Base-by-base conservation (phyloP, 805 yeast genomes). In the Wickerhamiella kazuoi region DNA sequence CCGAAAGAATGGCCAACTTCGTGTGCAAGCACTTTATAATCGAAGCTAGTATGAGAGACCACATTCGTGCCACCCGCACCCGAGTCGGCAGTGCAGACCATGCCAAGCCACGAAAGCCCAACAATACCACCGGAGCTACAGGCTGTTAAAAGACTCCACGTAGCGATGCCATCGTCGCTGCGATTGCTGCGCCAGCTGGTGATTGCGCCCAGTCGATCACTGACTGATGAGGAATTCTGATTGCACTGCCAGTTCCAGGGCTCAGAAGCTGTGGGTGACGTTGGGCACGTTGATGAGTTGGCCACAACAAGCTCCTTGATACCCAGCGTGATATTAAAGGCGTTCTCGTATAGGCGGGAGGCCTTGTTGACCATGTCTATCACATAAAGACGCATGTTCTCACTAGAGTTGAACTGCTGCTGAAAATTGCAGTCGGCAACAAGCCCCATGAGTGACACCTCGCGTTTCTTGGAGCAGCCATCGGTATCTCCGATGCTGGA, bases 1-100 rank as follows among this genome's bases (percentile, higher is more conserved):
- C 65, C 65, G 42, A 60, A 61, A 2, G 55, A 48, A 35, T 61
- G 65, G 17, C 64, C 65, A 8, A 57, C 37, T 37, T 61, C 65
- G 41, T 61, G 65, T 1, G 65, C 64, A 13, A 56, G 41, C 11
- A 60, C 61, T 14, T 50, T 44, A 56, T 61, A 57, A 40, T 60
- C 63, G 2, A 50, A 44, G 9, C 47, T 24, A 0, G 60, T 52
- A 30, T 53, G 51, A 14, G 55, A 47, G 2, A 61, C 47, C n/a
- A 60, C 61, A 32, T 53, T 58, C 6, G 57, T 46, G 14, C 60
- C 63, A 14, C 55, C 50, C 13, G 48, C 45, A 13, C 40, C 41
- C 43, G 63, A 59, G 2, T 51, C 54, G 13, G 49, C 44, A 13
- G 40, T 42, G 44, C 64, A 60, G 2, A 53, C 53, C 41, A 51